Conservation (phyloP, 192 early-diverging fungal genomes). For the Chytriomyces confervae region DNA sequence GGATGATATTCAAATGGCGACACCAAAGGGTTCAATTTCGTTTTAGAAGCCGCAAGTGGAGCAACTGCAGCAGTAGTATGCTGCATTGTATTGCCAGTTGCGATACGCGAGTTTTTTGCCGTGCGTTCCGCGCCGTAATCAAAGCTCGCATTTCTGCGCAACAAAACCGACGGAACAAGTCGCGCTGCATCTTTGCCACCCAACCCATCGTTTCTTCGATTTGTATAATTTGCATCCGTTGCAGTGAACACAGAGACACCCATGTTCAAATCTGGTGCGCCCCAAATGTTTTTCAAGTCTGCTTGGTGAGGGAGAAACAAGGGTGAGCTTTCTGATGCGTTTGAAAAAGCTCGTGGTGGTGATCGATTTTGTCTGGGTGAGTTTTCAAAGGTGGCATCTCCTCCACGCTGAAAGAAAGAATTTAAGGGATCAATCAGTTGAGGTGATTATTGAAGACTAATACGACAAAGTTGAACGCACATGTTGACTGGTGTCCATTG, state of each 20-base stretch:
- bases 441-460: neutral
- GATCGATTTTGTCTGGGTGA: neutral
- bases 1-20: constrained; percentile 15
- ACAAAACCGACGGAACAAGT: constrained; percentile 21
- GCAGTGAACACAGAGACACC: constrained; percentile 19
- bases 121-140: neutral
- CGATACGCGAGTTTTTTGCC: neutral
- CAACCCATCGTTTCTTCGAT: neutral
- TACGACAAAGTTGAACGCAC: neutral
- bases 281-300: constrained; percentile 37
- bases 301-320: constrained; percentile 15
- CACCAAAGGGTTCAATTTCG: neutral
- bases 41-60: neutral
- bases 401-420: neutral
- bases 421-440: neutral
- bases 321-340: constrained; percentile 10
- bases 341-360: neutral
- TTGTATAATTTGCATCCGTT: neutral
- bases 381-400: neutral
- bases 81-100: too few relatives aligned
- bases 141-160: constrained; percentile 2
- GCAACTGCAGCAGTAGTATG: neutral
- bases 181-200: neutral
- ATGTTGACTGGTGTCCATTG: neutral
- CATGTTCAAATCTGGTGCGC: constrained; percentile 34